These are phyloP conservation scores for Spathaspora girioi DNA, from an alignment of 805 yeast genomes.

Conservation along the genomic window DNA sequence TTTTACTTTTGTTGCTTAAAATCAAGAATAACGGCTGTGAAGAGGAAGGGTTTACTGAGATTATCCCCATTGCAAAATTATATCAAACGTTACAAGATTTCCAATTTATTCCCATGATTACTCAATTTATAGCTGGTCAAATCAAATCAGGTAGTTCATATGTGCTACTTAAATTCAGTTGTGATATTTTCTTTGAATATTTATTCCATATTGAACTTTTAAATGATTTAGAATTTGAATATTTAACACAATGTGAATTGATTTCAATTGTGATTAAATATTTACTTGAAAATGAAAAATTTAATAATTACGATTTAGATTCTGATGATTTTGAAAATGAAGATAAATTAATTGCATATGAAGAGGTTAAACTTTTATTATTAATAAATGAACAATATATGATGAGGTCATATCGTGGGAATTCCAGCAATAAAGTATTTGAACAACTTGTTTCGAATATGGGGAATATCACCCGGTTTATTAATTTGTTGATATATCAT, in stretches of 20 bases:
- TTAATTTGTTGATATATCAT: constrained; percentile 56
- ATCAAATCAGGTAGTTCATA: constrained; percentile 16
- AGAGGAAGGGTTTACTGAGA: constrained; percentile 1
- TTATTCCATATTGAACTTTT: constrained; percentile 32
- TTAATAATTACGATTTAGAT: constrained; percentile 29
- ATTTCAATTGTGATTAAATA: constrained; percentile 26
- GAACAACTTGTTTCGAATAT: constrained; percentile 38
- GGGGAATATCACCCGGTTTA: constrained; percentile 54
- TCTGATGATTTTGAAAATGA: constrained; percentile 48
- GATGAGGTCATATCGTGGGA: constrained; percentile 46
- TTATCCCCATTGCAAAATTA: constrained; percentile 14
- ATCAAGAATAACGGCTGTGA: constrained; percentile 15
- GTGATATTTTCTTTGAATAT: constrained; percentile 41
- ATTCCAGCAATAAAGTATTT: constrained; percentile 49
- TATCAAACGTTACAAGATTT: constrained; percentile 19
- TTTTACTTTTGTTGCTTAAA: constrained; percentile 30
- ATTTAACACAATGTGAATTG: constrained; percentile 23
- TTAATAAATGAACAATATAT: constrained; percentile 86
- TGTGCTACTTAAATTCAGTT: constrained; percentile 32
- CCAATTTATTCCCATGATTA: constrained; percentile 24
- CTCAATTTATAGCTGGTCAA: constrained; percentile 27
- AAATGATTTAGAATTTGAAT: constrained; percentile 29
- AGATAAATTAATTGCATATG: constrained; percentile 49
- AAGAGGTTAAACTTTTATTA: constrained; percentile 66
- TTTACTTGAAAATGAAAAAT: constrained; percentile 29